Percentiles rank a stretch among this genome's conserved stretches.
These are phyloP conservation scores for Gautieria morchelliformis DNA, from an alignment of 768 basidiomycete genomes.

Conservation along the genomic window DNA sequence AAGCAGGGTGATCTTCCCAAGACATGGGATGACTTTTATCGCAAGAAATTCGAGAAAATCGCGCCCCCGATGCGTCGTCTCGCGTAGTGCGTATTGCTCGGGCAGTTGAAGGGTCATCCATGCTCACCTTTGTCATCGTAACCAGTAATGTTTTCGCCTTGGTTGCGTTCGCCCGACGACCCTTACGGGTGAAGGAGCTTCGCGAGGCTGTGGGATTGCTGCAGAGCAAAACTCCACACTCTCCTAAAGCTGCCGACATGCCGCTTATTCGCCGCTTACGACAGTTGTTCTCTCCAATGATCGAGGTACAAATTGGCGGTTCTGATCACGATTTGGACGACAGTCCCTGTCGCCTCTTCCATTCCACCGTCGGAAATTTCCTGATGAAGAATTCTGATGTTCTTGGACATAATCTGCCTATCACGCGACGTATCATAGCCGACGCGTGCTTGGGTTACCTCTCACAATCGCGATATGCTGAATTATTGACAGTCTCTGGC, in stretches of 20 bases:
- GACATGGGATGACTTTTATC: not conserved
- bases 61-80: not conserved
- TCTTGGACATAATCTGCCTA: constrained; percentile 11
- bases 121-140: not conserved
- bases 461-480: constrained; percentile 13
- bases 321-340: not conserved
- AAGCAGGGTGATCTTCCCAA: not conserved
- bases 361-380: constrained; percentile 21
- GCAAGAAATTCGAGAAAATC: not conserved
- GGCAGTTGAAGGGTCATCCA: not conserved
- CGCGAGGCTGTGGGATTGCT: constrained; percentile 18
- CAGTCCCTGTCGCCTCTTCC: constrained; percentile 18
- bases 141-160: constrained; percentile 21
- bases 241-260: not conserved
- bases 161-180: constrained; percentile 20
- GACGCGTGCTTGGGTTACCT: constrained; percentile 22
- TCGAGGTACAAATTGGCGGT: not conserved
- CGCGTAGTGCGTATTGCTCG: not conserved
- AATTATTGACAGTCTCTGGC: constrained; percentile 12
- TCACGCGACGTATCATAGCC: constrained; percentile 11
- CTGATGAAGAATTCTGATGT: constrained; percentile 13
- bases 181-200: constrained; percentile 19
- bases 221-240: not conserved
- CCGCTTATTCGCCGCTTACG: not conserved
- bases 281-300: not conserved